Evolutionary conservation across 768 basidiomycete species (phyloP).

Genomic region (Phylloporus sp.): DNA sequence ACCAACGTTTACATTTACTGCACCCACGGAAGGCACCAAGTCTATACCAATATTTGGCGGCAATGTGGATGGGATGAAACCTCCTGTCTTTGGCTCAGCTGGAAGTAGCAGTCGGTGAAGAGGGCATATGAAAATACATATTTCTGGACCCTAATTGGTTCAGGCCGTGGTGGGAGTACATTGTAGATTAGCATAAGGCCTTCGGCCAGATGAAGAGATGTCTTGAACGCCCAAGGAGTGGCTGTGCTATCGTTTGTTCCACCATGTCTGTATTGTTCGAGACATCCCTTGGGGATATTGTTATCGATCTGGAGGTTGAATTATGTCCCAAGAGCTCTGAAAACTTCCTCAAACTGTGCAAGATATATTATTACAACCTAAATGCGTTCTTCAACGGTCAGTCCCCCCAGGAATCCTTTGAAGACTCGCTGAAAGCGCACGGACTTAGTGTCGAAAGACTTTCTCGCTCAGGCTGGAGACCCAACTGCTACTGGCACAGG

Average conservation of each 20-base stretch:
- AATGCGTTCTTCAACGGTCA: slow-evolving; percentile 98
- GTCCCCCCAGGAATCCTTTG: slow-evolving; percentile 24
- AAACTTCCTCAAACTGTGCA: slow-evolving; percentile 97
- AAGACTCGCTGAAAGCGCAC: neutral
- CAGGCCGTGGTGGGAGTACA: too few species aligned
- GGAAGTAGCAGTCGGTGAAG: neutral
- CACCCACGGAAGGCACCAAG: slow-evolving; percentile 12
- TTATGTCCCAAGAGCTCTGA: slow-evolving; percentile 86
- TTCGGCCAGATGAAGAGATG: too few species aligned
- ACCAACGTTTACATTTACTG: slow-evolving; percentile 10
- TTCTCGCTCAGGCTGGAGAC: slow-evolving; percentile 95
- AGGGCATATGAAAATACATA: neutral
- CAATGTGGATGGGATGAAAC: slow-evolving; percentile 6
- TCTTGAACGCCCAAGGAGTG: neutral
- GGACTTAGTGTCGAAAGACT: slow-evolving; percentile 86
- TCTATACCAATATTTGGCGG: slow-evolving; percentile 9
- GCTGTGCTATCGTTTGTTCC: neutral
- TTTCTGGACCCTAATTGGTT: too few species aligned
- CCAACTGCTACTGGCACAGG: slow-evolving; percentile 93
- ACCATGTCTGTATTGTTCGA: slow-evolving; percentile 93
- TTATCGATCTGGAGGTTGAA: slow-evolving; percentile 93
- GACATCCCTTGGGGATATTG: slow-evolving; percentile 94
- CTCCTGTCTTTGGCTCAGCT: slow-evolving; percentile 7
- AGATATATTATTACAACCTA: slow-evolving; percentile 94
- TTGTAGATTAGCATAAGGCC: too few species aligned